Evolutionary conservation across 495 filamentous ascomycete species (phyloP).

Genomic region (Massariosphaeria phaeospora): DNA sequence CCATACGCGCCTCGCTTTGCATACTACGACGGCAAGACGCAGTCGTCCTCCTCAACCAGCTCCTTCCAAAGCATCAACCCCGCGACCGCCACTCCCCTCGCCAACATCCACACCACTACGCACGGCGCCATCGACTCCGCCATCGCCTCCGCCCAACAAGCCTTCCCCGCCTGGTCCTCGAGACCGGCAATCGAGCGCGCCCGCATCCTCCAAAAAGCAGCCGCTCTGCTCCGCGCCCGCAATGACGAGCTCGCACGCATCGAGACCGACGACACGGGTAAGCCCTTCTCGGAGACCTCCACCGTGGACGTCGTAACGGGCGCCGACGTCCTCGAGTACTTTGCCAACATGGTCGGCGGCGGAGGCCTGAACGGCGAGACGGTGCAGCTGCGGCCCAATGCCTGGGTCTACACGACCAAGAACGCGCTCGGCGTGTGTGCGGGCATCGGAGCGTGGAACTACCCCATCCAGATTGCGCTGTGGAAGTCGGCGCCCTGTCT

Average conservation of each 20-base stretch:
- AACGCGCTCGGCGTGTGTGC: constrained; percentile 41
- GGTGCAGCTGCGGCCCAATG: constrained; percentile 34
- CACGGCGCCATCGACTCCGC: constrained; percentile 26
- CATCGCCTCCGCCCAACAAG: constrained; percentile 26
- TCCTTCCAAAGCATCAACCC: constrained; percentile 67
- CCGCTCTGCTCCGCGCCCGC: constrained; percentile 27
- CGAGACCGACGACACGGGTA: constrained; percentile 43
- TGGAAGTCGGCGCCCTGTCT: constrained; percentile 83
- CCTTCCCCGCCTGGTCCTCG: constrained; percentile 30
- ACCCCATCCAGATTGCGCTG: constrained; percentile 80
- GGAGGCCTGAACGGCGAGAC: constrained; percentile 36
- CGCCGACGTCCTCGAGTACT: constrained; percentile 34
- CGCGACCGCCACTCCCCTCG: constrained; percentile 58
- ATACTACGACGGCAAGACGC: constrained; percentile 63
- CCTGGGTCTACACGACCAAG: constrained; percentile 35
- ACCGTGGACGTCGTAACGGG: constrained; percentile 57
- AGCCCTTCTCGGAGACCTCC: constrained; percentile 42
- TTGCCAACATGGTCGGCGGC: constrained; percentile 28
- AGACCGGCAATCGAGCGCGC: constrained; percentile 30
- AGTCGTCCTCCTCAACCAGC: constrained; percentile 53
- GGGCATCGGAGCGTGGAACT: constrained; percentile 50
- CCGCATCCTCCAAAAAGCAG: constrained; percentile 32
- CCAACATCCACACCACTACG: constrained; percentile 36
- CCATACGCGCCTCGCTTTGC: constrained; percentile 50
- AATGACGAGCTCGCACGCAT: constrained; percentile 27